Evolutionary conservation across 2,329 filamentous ascomycete genomes (phyloP).

Genomic region (Coleophoma cylindrospora): DNA sequence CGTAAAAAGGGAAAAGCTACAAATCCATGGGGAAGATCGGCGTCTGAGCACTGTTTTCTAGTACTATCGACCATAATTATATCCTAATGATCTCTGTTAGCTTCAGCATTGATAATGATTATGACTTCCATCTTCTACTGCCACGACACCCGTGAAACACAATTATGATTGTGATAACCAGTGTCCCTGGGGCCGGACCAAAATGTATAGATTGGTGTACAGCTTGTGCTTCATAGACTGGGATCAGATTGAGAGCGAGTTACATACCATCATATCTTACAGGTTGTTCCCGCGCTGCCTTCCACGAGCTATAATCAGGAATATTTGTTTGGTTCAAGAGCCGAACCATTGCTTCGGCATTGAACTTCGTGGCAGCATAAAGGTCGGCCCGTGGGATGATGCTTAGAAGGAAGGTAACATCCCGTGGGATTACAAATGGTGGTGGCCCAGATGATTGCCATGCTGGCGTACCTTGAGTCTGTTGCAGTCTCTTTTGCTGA

Average conservation of each 20-base stretch:
- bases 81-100: no score
- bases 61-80: no score
- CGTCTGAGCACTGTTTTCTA: no score
- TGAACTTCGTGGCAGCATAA: slow-evolving; percentile 69
- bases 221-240: neutral
- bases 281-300: slow-evolving; percentile 30
- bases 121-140: no score
- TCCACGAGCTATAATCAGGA: slow-evolving; percentile 55
- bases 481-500: slow-evolving; percentile 56
- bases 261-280: slow-evolving; percentile 22
- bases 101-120: no score
- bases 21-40: no score
- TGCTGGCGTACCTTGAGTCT: slow-evolving; percentile 35
- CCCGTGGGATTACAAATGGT: slow-evolving; percentile 67
- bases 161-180: no score
- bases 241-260: neutral
- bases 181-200: neutral
- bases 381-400: slow-evolving; percentile 59
- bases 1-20: no score
- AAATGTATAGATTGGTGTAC: neutral
- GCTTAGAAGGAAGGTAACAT: slow-evolving; percentile 53
- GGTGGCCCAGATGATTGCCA: slow-evolving; percentile 27
- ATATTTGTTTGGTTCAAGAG: slow-evolving; percentile 66
- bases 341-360: slow-evolving; percentile 64
- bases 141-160: no score